Percentiles rank a stretch among this genome's conserved stretches.
These are phyloP conservation scores for Scutellaria baicalensis DNA, from an alignment of 257 asterid species.

Conservation along the genomic window DNA sequence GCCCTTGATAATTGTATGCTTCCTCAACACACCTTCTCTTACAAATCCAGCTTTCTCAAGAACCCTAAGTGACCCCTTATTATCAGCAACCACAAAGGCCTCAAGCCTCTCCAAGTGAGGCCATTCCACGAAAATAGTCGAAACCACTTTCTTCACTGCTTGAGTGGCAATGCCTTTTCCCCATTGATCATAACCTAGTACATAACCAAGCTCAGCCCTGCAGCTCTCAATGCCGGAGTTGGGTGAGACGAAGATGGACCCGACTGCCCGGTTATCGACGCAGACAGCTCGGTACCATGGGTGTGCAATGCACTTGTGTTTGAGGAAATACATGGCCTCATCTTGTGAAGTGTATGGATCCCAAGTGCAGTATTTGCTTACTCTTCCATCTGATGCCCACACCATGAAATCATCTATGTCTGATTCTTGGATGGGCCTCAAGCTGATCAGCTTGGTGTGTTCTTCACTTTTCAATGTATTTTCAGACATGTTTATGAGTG, in stretches of 20 bases:
- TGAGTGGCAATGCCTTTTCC: constrained; percentile 40
- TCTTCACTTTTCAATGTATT: background rate
- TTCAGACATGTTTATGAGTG: constrained; percentile 8
- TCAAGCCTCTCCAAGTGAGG: constrained; percentile 35
- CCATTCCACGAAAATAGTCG: constrained; percentile 33
- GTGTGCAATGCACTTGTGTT: constrained; percentile 29
- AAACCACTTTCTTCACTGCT: constrained; percentile 33
- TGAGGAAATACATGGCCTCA: constrained; percentile 23
- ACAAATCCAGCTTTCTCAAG: constrained; percentile 40
- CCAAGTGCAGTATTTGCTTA: constrained; percentile 39
- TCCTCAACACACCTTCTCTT: constrained; percentile 39
- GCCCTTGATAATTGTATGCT: constrained; percentile 20
- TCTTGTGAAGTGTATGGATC: constrained; percentile 39
- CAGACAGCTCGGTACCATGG: constrained; percentile 41
- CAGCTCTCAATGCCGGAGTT: constrained; percentile 19
- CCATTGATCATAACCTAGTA: constrained; percentile 38
- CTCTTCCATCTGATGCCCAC: constrained; percentile 53
- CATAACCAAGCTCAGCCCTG: constrained; percentile 47
- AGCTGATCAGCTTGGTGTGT: constrained; percentile 9
- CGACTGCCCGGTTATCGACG: constrained; percentile 26
- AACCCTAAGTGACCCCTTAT: constrained; percentile 46
- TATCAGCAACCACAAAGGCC: constrained; percentile 34
- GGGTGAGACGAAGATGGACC: constrained; percentile 52
- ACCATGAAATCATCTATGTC: constrained; percentile 54
- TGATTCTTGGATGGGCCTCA: constrained; percentile 24